Conservation (phyloP, 2,329 filamentous ascomycete genomes). For the Zymoseptoria pseudotritici region DNA sequence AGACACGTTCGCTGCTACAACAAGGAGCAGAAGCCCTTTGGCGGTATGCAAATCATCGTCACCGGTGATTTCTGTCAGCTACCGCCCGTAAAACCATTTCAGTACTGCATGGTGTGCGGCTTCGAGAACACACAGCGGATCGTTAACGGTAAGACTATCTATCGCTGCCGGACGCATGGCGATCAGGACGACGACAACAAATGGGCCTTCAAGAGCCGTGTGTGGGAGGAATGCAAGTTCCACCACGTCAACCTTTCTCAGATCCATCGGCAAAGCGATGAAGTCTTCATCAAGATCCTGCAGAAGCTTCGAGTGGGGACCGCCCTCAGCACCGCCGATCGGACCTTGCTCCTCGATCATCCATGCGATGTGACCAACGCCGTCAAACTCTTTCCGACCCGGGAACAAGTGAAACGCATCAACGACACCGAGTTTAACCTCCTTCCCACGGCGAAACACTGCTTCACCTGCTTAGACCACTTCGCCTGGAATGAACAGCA, state of each 20-base stretch:
- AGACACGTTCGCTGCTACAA: conserved; percentile 30
- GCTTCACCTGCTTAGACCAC: conserved; percentile 34
- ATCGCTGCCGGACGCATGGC: conserved; percentile 32
- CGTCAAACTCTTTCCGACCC: conserved; percentile 25
- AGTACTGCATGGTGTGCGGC: conserved; percentile 46
- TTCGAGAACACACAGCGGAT: conserved; percentile 21
- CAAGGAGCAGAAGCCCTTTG: conserved; percentile 28
- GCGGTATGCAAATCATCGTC: conserved; percentile 40
- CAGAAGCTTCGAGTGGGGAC: conserved; percentile 48
- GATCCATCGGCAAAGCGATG: conserved; percentile 53
- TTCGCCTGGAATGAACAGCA: conserved; percentile 27
- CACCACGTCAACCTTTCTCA: conserved; percentile 45
- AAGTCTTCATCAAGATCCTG: conserved; percentile 48
- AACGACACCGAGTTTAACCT: conserved; percentile 10
- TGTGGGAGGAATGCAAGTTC: conserved; percentile 51
- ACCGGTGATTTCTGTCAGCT: conserved; percentile 51
- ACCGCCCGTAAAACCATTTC: conserved; percentile 52
- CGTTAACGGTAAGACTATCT: conserved; percentile 15
- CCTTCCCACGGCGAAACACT: conserved; percentile 5
- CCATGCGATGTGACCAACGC: conserved; percentile 20
- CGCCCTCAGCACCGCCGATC: conserved; percentile 32
- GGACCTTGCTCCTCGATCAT: conserved; percentile 41
- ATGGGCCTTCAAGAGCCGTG: conserved; percentile 53
- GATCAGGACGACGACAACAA: conserved; percentile 44
- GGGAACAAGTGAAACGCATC: conserved; percentile 16